Percentiles rank a stretch among this genome's conserved stretches.
These are phyloP conservation scores for Schizothecium vesticola DNA, from an alignment of 495 filamentous ascomycete species.

Conservation along the genomic window DNA sequence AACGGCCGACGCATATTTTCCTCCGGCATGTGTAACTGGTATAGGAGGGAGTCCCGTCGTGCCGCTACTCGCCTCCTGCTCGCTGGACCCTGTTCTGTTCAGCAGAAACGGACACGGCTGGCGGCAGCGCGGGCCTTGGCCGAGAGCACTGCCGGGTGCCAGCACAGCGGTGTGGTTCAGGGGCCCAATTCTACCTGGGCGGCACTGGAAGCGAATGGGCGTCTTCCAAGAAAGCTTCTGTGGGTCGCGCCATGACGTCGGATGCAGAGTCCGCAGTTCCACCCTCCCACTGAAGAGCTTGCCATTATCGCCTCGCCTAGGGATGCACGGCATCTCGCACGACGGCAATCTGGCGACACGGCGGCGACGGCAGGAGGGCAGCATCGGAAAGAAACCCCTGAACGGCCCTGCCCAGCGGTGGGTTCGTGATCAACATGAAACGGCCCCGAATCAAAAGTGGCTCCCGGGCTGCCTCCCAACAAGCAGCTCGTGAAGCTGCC, in stretches of 20 bases:
- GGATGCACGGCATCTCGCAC: slow-evolving; percentile 7
- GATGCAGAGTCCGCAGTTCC: neutral
- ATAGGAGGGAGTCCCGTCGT: neutral
- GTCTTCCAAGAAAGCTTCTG: neutral
- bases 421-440: neutral
- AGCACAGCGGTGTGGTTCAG: neutral
- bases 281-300: neutral
- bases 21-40: neutral
- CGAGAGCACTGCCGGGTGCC: neutral
- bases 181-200: neutral
- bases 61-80: neutral
- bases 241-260: neutral
- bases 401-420: neutral
- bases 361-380: neutral
- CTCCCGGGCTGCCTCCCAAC: neutral
- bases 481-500: neutral
- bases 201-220: neutral
- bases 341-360: neutral
- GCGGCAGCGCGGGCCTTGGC: neutral
- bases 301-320: neutral
- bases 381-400: neutral
- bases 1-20: neutral
- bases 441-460: neutral
- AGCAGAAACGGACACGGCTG: neutral
- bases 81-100: neutral